Percentiles rank a stretch among this genome's conserved stretches.
phyloP scores from a whole-genome alignment of 768 basidiomycete species.

The Trametes cubensis region DNA sequence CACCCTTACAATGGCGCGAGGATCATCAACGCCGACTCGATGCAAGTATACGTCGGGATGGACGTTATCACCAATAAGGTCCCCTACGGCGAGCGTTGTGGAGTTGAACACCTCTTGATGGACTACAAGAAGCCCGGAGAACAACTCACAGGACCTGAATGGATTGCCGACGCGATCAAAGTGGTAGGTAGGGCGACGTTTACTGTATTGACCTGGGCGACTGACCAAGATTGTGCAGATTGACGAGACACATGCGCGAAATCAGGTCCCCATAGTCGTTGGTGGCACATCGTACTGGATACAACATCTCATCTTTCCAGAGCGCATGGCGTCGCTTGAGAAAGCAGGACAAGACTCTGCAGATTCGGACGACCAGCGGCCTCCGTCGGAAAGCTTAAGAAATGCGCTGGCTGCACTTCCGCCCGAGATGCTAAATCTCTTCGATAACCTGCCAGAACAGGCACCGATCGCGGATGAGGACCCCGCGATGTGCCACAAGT shows the following conservation, averaged over 20 bases:
- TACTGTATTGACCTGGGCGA: background rate
- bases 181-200: constrained; percentile 54
- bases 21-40: constrained; percentile 94
- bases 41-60: constrained; percentile 94
- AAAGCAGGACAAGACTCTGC: background rate
- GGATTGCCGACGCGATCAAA: constrained; percentile 80
- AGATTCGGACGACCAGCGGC: background rate
- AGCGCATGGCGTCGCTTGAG: constrained; percentile 52
- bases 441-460: constrained; percentile 58
- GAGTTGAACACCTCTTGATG: constrained; percentile 89
- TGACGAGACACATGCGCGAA: constrained; percentile 62
- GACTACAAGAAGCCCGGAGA: constrained; percentile 84
- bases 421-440: constrained; percentile 50
- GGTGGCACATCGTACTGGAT: constrained; percentile 99
- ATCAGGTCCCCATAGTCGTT: constrained; percentile 83
- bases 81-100: constrained; percentile 70
- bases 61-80: constrained; percentile 96
- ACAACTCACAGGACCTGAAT: constrained; percentile 85
- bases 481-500: constrained; percentile 58
- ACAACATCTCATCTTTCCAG: constrained; percentile 91
- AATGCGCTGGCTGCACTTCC: constrained; percentile 49
- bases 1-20: constrained; percentile 62
- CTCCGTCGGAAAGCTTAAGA: constrained; percentile 36
- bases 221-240: constrained; percentile 51
- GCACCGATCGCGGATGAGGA: constrained; percentile 59